A percentile compares a stretch with the other conserved stretches of the same genome.
Evolutionary conservation across 352 stramenopile genomes (phyloP).

Genomic region (Phytophthora fragariaefolia): DNA sequence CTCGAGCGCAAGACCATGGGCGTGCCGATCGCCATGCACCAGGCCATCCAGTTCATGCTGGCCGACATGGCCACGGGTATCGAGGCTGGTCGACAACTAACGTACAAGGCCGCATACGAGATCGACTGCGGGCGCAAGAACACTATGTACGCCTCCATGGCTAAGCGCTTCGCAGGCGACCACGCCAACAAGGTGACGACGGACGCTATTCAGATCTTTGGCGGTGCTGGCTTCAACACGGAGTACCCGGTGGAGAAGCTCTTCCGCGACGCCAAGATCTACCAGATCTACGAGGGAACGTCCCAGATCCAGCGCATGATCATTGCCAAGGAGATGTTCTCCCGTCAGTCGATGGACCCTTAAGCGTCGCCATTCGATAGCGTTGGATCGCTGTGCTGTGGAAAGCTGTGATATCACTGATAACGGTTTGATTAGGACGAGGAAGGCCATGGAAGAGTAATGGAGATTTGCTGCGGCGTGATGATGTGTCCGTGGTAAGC

Average conservation of each 20-base stretch:
- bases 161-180: constrained; percentile 90
- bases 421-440: neutral
- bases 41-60: constrained; percentile 91
- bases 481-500: constrained; percentile 22
- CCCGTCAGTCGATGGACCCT: constrained; percentile 69
- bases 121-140: constrained; percentile 91
- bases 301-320: constrained; percentile 93
- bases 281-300: constrained; percentile 94
- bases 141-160: constrained; percentile 92
- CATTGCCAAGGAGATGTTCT: constrained; percentile 90
- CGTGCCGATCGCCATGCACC: constrained; percentile 82
- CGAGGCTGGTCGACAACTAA: constrained; percentile 81
- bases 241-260: constrained; percentile 95
- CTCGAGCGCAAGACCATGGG: constrained; percentile 91
- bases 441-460: constrained; percentile 6
- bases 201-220: constrained; percentile 92
- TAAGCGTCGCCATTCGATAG: constrained; percentile 27
- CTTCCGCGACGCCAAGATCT: constrained; percentile 93
- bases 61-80: constrained; percentile 93
- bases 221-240: constrained; percentile 91
- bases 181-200: constrained; percentile 87
- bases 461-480: constrained; percentile 17
- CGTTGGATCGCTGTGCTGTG: neutral
- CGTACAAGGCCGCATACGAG: constrained; percentile 91
- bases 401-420: neutral